Percentiles rank a stretch among this genome's conserved stretches.
Conservation (phyloP, 148 eudicot species). For the Rhododendron mucronatum region DNA sequence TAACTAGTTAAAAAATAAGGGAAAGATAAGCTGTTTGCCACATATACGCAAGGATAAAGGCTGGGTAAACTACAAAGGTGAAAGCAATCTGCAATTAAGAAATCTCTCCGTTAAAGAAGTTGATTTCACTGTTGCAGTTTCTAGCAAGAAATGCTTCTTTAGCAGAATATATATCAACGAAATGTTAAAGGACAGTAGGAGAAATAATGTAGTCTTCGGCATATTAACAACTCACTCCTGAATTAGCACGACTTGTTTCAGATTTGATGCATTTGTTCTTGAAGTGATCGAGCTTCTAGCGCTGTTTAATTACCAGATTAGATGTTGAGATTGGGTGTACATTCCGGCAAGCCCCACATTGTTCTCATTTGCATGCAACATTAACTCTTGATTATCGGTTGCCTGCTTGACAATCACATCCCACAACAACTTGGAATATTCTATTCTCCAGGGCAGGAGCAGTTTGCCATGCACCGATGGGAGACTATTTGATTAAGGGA, state of each 20-base stretch:
- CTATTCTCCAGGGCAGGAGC: background rate
- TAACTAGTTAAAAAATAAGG: background rate
- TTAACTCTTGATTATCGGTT: background rate
- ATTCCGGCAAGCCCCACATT: too few species aligned
- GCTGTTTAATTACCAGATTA: too few species aligned
- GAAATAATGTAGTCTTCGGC: background rate
- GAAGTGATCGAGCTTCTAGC: too few species aligned
- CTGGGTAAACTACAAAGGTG: constrained; percentile 54
- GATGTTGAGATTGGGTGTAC: too few species aligned
- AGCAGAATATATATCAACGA: too few species aligned
- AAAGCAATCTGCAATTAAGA: background rate
- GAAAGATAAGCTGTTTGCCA: constrained; percentile 80
- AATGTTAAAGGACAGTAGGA: too few species aligned
- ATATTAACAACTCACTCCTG: background rate
- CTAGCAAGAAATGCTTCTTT: too few species aligned
- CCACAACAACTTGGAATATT: too few species aligned
- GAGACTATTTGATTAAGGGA: background rate
- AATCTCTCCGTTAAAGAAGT: background rate
- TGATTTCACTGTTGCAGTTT: too few species aligned
- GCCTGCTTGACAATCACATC: too few species aligned
- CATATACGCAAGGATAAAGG: constrained; percentile 73
- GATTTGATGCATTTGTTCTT: too few species aligned
- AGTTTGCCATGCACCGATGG: background rate
- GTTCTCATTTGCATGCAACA: background rate
- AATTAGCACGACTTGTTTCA: background rate